Base-by-base conservation (phyloP, 2,329 filamentous ascomycete species). In the Hirsutella thompsonii region DNA sequence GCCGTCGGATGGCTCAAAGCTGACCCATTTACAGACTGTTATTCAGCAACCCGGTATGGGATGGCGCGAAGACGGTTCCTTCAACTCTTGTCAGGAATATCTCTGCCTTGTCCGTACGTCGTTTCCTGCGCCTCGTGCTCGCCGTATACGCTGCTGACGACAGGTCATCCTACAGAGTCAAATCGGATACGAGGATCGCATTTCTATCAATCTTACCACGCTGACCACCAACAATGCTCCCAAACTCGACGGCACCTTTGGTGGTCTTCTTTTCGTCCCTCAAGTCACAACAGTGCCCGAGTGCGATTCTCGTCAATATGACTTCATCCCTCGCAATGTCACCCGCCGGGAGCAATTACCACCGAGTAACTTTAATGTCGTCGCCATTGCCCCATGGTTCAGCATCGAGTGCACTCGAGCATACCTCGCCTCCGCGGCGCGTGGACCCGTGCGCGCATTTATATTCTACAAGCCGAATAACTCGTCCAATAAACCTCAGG, bases 301-400 rank as follows among this genome's bases (percentile, higher is more conserved):
- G 0, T 95, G 89, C 63, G 69, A 69, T 54, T 65, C 76, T 14
- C 61, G 73, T 37, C 76, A 81, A 34, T 69, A 69, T 33, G 59
- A 71, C n/a, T 78, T 81, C 49, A 70, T 95, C 8, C 85, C 88
- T 1, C 51, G 58, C 30, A 89, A 92, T 57, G 85, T 79, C 41
- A 94, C 86, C 11, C 76, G 81, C 14, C 72, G 75, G 50, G 58
- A 61, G n/a, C 72, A 92, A 52, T 73, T 95, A 1, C 78, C 79
- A 0, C 66, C 70, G 1, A 71, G 72, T 38, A 77, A 83, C 49
- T 87, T 85, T 57, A 78, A 81, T 42, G 68, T 88, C 39, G 76
- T 95, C 50, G 89, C 83, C 21, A 64, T 95, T 40, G 89, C 86
- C 20, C 90, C 90, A 21, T 96, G 90, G 89, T 77, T 87, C 51